Base-by-base conservation (phyloP, 257 asterid species). In the Mentha longifolia region DNA sequence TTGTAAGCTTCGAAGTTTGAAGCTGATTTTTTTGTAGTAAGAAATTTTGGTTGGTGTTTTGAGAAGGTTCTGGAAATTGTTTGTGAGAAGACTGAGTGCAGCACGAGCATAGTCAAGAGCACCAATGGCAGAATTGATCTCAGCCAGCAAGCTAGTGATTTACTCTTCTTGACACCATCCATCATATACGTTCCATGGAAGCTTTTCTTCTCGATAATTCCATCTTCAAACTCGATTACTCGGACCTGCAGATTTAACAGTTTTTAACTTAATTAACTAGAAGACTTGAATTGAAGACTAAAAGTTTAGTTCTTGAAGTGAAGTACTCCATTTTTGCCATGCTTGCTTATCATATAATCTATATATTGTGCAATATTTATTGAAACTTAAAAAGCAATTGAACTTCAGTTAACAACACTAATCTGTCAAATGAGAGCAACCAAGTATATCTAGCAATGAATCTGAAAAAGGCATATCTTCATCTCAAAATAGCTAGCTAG, bases 81-180 rank as follows among this genome's bases (percentile, higher is more conserved):
- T 45, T 75, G 76, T 14, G 85, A 75, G 68, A 67, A 61, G 68
- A 74, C 70, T 13, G n/a, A n/a, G n/a, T n/a, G 85, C 64, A 12
- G 91, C 85, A 47, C 83, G 85, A 61, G 83, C 78, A 72, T 82
- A 82, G 76, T 87, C 96, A n/a, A n/a, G n/a, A n/a, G n/a, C n/a
- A n/a, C n/a, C n/a, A n/a, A n/a, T n/a, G n/a, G n/a, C n/a, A n/a
- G n/a, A n/a, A n/a, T n/a, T n/a, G n/a, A n/a, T n/a, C n/a, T n/a
- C n/a, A n/a, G n/a, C n/a, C n/a, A 49, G 83, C 66, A 31, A 30
- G 79, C 67, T 14, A 60, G 20, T 37, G 82, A 76, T 33, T 75
- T 76, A 45, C 68, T 22, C 25, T 22, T 56, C 75, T 83, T 86
- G 20, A 85, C 81, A 19, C 81, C 83, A 35, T 89, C 81, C 83